These are phyloP conservation scores for Clarireedia paspali DNA, from an alignment of 2,329 filamentous ascomycete species.

Conservation along the genomic window DNA sequence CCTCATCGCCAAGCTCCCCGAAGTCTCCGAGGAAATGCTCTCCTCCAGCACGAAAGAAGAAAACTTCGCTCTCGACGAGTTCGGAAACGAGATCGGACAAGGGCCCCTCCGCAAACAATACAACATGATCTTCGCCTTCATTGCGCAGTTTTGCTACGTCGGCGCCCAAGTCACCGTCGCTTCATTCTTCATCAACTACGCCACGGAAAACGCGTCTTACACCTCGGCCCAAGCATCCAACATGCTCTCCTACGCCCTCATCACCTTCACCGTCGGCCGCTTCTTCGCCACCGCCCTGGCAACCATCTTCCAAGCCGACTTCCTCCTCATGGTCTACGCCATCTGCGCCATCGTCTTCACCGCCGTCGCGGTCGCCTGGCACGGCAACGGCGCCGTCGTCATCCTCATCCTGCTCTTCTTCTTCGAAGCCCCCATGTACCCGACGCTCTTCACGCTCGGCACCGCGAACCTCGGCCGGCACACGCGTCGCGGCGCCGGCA, in stretches of 20 bases:
- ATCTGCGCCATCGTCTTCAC: conserved; percentile 40
- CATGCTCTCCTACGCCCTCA: conserved; percentile 68
- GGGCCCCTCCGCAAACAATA: conserved; percentile 65
- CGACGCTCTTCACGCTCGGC: conserved; percentile 70
- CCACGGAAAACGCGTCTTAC: conserved; percentile 49
- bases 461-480: conserved; percentile 70
- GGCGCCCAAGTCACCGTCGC: conserved; percentile 64
- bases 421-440: conserved; percentile 76
- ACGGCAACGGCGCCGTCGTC: conserved; percentile 40
- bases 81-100: conserved; percentile 36
- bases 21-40: conserved; percentile 42
- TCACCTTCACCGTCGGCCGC: conserved; percentile 62
- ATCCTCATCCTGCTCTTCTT: conserved; percentile 67
- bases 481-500: conserved; percentile 68
- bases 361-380: conserved; percentile 13
- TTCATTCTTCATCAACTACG: conserved; percentile 67
- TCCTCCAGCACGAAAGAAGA: conserved; percentile 27
- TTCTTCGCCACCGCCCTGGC: conserved; percentile 51
- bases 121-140: conserved; percentile 65
- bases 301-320: conserved; percentile 36
- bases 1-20: conserved; percentile 57
- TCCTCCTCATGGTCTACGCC: conserved; percentile 59
- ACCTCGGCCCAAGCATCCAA: conserved; percentile 48
- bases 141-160: conserved; percentile 72
- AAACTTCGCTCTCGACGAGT: conserved; percentile 44